Conservation (phyloP, 2,329 filamentous ascomycete species). For the Aspergillus brunneoviolaceus region DNA sequence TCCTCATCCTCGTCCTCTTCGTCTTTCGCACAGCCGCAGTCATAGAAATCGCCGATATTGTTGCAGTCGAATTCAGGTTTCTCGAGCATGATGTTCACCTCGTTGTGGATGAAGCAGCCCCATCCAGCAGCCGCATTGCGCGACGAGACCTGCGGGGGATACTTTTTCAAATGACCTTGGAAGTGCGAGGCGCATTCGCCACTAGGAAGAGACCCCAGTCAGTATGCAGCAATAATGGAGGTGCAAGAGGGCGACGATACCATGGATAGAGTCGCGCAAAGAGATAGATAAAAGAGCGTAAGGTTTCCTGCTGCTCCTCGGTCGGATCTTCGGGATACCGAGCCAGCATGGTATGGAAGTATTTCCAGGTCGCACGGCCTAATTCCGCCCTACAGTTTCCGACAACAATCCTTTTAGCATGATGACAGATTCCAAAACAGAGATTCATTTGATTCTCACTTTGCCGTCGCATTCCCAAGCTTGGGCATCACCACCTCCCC, state of each 20-base stretch:
- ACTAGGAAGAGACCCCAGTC: conserved; percentile 34
- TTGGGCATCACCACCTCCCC: conserved; percentile 49
- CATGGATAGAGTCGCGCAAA: conserved; percentile 67
- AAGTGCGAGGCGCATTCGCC: conserved; percentile 67
- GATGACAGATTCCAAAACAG: no score
- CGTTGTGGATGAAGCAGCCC: conserved; percentile 67
- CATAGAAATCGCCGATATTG: conserved; percentile 66
- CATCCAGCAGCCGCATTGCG: conserved; percentile 63
- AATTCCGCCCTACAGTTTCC: conserved; percentile 56
- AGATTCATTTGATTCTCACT: conserved; percentile 32
- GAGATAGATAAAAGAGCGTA: conserved; percentile 62
- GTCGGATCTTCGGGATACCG: conserved; percentile 64
- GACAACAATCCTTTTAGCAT: conserved; percentile 8
- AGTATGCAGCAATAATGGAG: conserved; percentile 1
- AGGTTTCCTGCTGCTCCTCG: conserved; percentile 58
- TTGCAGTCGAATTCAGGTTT: conserved; percentile 64
- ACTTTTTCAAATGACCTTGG: conserved; percentile 59
- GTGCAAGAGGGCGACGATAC: conserved; percentile 33
- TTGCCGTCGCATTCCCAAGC: conserved; percentile 50
- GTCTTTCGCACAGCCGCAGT: conserved; percentile 64
- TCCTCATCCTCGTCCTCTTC: conserved; percentile 29
- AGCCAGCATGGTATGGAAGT: conserved; percentile 66
- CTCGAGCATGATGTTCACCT: conserved; percentile 62
- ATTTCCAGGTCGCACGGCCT: conserved; percentile 64
- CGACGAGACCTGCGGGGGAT: conserved; percentile 63